A percentile compares a stretch with the other conserved stretches of the same genome.
phyloP scores from a whole-genome alignment of 129 eudicot species.

The Glebionis coronaria region DNA sequence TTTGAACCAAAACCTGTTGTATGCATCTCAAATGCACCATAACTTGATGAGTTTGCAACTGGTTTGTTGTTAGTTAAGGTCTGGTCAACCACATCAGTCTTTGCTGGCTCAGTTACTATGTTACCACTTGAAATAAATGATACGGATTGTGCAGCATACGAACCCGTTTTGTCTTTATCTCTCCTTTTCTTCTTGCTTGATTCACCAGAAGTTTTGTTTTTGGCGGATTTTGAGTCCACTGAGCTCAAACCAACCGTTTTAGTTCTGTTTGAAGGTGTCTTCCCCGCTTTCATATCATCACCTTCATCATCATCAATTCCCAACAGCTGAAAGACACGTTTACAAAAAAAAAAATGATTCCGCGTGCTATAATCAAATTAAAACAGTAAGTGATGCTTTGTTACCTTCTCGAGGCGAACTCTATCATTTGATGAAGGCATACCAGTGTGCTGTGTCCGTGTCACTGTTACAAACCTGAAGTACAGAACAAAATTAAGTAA shows the following conservation, averaged over 20 bases:
- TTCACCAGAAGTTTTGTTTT: slow-evolving; percentile 35
- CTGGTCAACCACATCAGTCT: slow-evolving; percentile 22
- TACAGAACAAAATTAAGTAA: slow-evolving; percentile 4
- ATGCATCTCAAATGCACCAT: slow-evolving; percentile 92
- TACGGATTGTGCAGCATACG: slow-evolving; percentile 70
- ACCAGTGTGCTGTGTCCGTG: slow-evolving; percentile 64
- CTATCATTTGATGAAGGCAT: slow-evolving; percentile 81
- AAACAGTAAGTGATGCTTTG: neutral
- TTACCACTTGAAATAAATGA: slow-evolving; percentile 83
- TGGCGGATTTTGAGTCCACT: slow-evolving; percentile 30
- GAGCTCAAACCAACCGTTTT: slow-evolving; percentile 30
- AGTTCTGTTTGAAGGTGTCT: slow-evolving; percentile 23
- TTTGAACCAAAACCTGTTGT: slow-evolving; percentile 92
- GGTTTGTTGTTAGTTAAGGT: slow-evolving; percentile 12
- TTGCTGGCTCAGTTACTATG: slow-evolving; percentile 46
- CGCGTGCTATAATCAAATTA: no score
- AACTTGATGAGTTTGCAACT: slow-evolving; percentile 30
- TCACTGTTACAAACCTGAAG: slow-evolving; percentile 78
- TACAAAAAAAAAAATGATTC: neutral
- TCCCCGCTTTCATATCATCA: slow-evolving; percentile 19
- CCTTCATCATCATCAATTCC: slow-evolving; percentile 60
- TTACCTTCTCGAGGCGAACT: slow-evolving; percentile 80
- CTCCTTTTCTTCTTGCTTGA: slow-evolving; percentile 43
- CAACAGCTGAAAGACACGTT: slow-evolving; percentile 49
- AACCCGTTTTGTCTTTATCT: slow-evolving; percentile 40